phyloP scores from a whole-genome alignment of 331 rosid genomes.

The Malus hybrid region DNA sequence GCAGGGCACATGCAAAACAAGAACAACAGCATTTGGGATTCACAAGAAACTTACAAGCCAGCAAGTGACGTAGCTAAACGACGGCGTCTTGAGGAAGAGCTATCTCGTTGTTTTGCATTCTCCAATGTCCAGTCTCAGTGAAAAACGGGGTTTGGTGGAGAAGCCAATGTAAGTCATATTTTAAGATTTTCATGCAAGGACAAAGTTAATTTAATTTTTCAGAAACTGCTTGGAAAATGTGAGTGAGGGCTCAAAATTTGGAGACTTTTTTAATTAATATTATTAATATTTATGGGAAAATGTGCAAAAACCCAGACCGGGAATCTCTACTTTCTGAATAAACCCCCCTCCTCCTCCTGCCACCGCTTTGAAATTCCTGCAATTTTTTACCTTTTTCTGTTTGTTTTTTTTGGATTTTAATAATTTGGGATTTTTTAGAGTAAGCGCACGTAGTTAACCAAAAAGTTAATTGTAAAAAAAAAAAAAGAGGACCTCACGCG shows the following conservation, averaged over 20 bases:
- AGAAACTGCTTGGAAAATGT: background rate
- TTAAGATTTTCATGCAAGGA: background rate
- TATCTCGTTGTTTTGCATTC: background rate
- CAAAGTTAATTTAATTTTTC: background rate
- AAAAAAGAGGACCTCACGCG: constrained; percentile 12
- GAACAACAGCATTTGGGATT: background rate
- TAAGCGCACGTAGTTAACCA: background rate
- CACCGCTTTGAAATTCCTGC: constrained; percentile 4
- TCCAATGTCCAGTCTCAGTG: background rate
- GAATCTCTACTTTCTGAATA: background rate
- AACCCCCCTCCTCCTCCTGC: background rate
- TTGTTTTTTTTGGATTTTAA: background rate
- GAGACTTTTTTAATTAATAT: background rate
- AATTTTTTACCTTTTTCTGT: background rate
- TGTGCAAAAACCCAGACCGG: background rate
- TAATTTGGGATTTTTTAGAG: background rate
- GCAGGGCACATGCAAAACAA: background rate
- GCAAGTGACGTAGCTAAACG: constrained; percentile 3
- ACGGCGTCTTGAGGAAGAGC: background rate
- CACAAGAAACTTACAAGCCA: background rate
- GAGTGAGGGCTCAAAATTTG: background rate
- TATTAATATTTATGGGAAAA: background rate
- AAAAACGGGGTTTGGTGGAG: background rate
- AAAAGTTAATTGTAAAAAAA: background rate
- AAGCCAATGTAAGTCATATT: background rate